These are phyloP conservation scores for Wallacemonas sp. DNA, from an alignment of 208 protist species.

Conservation along the genomic window DNA sequence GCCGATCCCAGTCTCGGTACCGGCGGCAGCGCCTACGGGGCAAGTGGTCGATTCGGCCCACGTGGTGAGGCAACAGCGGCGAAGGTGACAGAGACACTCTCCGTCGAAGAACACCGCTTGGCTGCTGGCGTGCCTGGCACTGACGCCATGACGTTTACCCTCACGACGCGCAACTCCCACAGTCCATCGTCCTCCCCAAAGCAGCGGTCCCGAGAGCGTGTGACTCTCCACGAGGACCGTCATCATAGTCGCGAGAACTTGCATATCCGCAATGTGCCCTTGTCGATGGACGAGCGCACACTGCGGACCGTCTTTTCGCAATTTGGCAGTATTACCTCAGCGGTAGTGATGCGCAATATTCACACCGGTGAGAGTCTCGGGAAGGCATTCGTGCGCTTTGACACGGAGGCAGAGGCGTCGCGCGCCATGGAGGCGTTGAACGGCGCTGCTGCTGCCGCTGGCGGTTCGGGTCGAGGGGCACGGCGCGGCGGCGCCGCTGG, in stretches of 20 bases:
- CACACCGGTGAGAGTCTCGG: constrained; percentile 50
- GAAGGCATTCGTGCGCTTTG: constrained; percentile 50
- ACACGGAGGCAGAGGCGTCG: constrained; percentile 31
- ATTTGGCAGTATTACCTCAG: constrained; percentile 27
- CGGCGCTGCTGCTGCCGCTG: constrained; percentile 13
- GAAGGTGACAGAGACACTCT: too few species aligned
- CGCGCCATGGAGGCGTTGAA: constrained; percentile 38
- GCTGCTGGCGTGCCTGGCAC: too few species aligned
- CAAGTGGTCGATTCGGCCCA: too few species aligned
- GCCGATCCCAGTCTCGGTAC: too few species aligned
- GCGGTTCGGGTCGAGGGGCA: neutral
- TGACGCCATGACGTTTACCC: neutral
- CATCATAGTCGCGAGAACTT: constrained; percentile 37
- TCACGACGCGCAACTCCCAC: neutral
- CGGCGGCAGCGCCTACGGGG: too few species aligned
- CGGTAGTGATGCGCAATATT: constrained; percentile 43
- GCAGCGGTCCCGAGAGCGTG: constrained; percentile 23
- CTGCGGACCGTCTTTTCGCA: constrained; percentile 25
- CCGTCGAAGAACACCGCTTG: too few species aligned
- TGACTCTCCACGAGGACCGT: constrained; percentile 24
- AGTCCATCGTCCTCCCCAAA: neutral
- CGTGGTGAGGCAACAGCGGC: too few species aligned
- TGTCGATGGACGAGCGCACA: constrained; percentile 18
- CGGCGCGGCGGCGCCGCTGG: neutral
- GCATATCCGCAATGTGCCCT: constrained; percentile 31